Evolutionary conservation across 2,329 filamentous ascomycete genomes (phyloP), one percentile per base, ranked within the genome.

Genomic region (Ambrosiella beaveri): DNA sequence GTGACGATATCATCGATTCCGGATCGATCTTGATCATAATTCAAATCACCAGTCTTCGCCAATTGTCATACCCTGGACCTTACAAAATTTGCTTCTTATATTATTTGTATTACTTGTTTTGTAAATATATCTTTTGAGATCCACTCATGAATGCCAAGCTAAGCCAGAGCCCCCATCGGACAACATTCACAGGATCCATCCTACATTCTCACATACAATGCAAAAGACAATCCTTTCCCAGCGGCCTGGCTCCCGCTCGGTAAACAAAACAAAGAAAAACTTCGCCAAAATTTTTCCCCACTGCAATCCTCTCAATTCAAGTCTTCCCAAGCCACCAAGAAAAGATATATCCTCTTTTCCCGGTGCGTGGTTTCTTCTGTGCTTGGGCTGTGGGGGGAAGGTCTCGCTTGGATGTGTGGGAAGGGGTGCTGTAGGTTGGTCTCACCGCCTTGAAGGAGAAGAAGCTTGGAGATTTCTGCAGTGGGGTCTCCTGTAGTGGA

Each of bases 351-450:
- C 6, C 13, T 35, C 17, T 51, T 35, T 15, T 15, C 19, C 44
- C 15, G 19, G 11, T 41, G 4, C 8, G n/a, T 47, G 13, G 11
- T 47, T 51, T 27, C 6, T 7, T 7, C 6, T 11, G 7, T 27
- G 13, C 8, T 51, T 51, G 47, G 47, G 47, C 19, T n/a, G 19
- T 19, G 27, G 27, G 9, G 27, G 27, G 27, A 27, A 27, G 27
- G 27, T 27, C 47, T 51, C 47, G 47, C 47, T 51, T 51, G 15
- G 5, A 51, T 51, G 19, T 35, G 47, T 51, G 47, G 47, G 47
- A 51, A 51, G 27, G 47, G 47, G 47, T 51, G 17, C 47, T 51
- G 47, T 51, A 19, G 19, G 47, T 51, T 51, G 47, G 47, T 51
- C 47, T 51, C 47, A 51, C 47, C 47, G 47, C 47, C 47, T 51